Evolutionary conservation across 2,329 filamentous ascomycete genomes (phyloP), one percentile per base, ranked within the genome.

Genomic region (Diaporthe capsici): DNA sequence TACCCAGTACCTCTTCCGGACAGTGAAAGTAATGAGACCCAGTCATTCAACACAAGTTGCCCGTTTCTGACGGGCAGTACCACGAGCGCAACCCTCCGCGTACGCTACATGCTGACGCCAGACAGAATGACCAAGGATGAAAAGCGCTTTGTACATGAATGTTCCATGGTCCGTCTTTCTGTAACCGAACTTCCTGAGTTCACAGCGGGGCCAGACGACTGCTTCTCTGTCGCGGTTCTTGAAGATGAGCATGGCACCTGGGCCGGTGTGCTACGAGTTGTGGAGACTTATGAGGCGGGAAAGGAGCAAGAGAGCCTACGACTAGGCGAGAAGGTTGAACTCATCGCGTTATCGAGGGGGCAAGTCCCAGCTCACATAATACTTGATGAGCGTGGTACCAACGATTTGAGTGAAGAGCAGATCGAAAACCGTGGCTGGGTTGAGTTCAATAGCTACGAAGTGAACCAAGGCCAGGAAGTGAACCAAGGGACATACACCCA

Each of bases 81-180:
- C n/a, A 51, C 49, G 22, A 51, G 49, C 49, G 9, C n/a, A 51
- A 51, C 13, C n/a, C n/a, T 51, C 9, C 49, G 22, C n/a, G 49
- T 51, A 5, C 49, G 49, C n/a, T 51, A 2, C n/a, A 51, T 51
- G 4, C 49, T 51, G 49, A 51, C 49, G 22, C 49, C 49, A 20
- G 49, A 51, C 9, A 51, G 49, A 25, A 51, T 51, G 8, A 13
- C 49, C 49, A 25, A 13, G 22, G 49, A n/a, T 0, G 22, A 25
- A 51, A 51, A 12, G 22, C 22, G 6, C 20, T 51, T 2, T 25
- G 0, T 7, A 7, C 7, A 2, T 9, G 0, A 3, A 2, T 9
- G 2, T 51, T 9, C 22, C 1, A 51, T 51, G 47, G 47, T n/a
- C 20, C 7, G n/a, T 10, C 8, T 51, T 51, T 13, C 22, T 51